A percentile compares a stretch with the other conserved stretches of the same genome.
These are phyloP conservation scores for Pyracantha coccinea DNA, from an alignment of 331 rosid genomes.

Conservation along the genomic window DNA sequence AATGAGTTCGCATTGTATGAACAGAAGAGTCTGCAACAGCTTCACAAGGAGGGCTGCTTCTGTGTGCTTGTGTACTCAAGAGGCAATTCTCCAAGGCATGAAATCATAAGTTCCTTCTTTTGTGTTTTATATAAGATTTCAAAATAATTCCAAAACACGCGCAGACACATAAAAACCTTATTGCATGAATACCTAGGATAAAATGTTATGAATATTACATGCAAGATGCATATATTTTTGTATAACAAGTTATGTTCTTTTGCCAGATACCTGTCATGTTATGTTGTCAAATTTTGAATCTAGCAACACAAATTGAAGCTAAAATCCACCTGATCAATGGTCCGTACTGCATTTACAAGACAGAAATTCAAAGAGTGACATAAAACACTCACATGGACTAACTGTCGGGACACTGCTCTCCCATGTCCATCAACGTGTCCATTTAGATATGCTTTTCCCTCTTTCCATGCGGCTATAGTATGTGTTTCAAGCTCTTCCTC, in stretches of 20 bases:
- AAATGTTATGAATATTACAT: not conserved
- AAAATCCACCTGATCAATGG: not conserved
- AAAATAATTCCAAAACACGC: not conserved
- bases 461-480: constrained; percentile 96
- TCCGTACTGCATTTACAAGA: not conserved
- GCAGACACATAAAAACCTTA: not conserved
- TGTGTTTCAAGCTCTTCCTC: constrained; percentile 99
- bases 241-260: not conserved
- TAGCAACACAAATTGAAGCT: not conserved
- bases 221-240: not conserved
- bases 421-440: constrained; percentile 57
- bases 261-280: not conserved
- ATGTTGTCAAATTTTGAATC: not conserved
- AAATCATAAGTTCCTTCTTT: not conserved
- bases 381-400: constrained; percentile 60
- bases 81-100: not conserved
- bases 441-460: constrained; percentile 64
- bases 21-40: not conserved
- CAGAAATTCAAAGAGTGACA: not conserved
- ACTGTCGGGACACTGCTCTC: constrained; percentile 47
- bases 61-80: not conserved
- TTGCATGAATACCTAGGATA: not conserved
- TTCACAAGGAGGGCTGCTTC: not conserved
- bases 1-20: not conserved
- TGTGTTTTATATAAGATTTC: not conserved